phyloP scores from a whole-genome alignment of 257 asterid species.

The Solanum sitiens region DNA sequence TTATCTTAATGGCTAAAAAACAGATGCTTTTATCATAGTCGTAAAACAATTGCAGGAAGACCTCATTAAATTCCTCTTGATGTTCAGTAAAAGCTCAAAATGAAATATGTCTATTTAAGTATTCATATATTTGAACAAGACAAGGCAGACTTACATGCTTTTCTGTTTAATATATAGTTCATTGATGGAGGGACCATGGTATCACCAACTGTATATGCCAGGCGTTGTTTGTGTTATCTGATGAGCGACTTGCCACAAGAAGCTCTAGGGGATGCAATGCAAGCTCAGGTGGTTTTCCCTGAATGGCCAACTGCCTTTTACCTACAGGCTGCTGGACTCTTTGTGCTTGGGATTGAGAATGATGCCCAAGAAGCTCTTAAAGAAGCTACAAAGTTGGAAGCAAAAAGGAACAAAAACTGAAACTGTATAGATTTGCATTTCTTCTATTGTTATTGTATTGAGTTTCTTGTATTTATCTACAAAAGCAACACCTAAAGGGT shows the following conservation, averaged over 20 bases:
- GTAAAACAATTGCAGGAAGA: background rate
- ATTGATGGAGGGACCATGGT: constrained; percentile 88
- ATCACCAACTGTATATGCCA: constrained; percentile 67
- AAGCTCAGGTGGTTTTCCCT: constrained; percentile 32
- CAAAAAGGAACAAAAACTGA: constrained; percentile 21
- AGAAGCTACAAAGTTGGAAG: constrained; percentile 34
- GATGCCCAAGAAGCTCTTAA: constrained; percentile 37
- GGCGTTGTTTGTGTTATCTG: constrained; percentile 54
- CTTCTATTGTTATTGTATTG: background rate
- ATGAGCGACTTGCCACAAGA: constrained; percentile 29
- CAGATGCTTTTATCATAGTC: background rate
- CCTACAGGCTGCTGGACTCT: constrained; percentile 37
- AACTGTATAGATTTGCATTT: constrained; percentile 3
- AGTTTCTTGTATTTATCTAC: constrained; percentile 7
- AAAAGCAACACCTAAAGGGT: background rate
- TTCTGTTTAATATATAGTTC: constrained; percentile 29
- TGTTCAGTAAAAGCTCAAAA: background rate
- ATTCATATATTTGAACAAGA: background rate
- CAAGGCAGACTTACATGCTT: background rate
- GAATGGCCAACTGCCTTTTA: constrained; percentile 38
- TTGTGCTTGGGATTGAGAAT: constrained; percentile 29
- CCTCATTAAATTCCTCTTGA: background rate
- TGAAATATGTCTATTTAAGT: background rate
- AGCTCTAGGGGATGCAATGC: constrained; percentile 34
- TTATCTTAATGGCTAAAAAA: background rate